phyloP scores from a whole-genome alignment of 148 eudicot species.

The Camellia lanceoleosa region DNA sequence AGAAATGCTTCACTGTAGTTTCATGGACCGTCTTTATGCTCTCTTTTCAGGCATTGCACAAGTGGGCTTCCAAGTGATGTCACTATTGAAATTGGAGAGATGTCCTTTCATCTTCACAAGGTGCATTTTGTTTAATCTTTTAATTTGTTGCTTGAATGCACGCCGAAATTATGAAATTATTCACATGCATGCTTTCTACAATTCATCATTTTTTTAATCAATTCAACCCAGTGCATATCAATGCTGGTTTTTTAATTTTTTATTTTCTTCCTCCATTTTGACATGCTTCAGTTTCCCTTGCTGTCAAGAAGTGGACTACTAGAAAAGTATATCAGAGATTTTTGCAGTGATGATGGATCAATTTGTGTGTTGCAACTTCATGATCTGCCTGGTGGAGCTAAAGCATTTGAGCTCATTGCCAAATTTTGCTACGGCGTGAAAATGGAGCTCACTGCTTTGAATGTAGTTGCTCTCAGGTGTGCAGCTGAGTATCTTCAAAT shows the following conservation, averaged over 20 bases:
- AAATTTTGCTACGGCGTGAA: slow-evolving; percentile 69
- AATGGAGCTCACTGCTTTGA: slow-evolving; percentile 54
- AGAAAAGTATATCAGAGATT: slow-evolving; percentile 54
- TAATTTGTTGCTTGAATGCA: not conserved
- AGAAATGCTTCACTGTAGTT: not conserved
- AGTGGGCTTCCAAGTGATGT: slow-evolving; percentile 77
- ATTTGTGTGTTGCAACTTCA: slow-evolving; percentile 37
- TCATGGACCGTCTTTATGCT: not conserved
- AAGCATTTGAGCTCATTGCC: slow-evolving; percentile 59
- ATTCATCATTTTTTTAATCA: not conserved
- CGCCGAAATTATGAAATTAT: too few species aligned
- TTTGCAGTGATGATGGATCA: slow-evolving; percentile 38
- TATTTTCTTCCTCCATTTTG: not conserved
- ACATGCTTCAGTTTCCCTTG: slow-evolving; percentile 51
- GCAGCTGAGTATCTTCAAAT: slow-evolving; percentile 68
- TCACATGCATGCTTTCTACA: not conserved
- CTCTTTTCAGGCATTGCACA: slow-evolving; percentile 54
- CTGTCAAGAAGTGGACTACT: slow-evolving; percentile 63
- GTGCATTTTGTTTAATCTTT: slow-evolving; percentile 18
- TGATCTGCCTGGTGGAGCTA: slow-evolving; percentile 66
- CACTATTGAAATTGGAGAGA: slow-evolving; percentile 57
- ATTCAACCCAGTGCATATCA: not conserved
- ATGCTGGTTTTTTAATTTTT: not conserved
- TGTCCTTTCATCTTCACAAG: slow-evolving; percentile 66
- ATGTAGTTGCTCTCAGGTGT: slow-evolving; percentile 61